Evolutionary conservation across 768 basidiomycete genomes (phyloP), one percentile per base, ranked within the genome.

Genomic region (Lactarius indigo): DNA sequence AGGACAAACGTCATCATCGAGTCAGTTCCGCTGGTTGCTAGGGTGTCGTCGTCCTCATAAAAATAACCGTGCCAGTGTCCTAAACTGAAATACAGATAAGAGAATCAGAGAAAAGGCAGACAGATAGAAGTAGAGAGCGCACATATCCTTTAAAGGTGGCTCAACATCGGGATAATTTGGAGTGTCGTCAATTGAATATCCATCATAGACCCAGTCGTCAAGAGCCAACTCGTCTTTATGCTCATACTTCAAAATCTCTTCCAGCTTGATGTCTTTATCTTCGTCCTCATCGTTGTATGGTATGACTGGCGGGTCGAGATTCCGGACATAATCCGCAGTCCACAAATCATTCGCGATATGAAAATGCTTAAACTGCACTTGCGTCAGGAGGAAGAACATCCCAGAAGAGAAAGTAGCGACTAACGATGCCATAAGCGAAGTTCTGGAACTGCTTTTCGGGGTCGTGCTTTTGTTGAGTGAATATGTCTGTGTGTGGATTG

Each of bases 391-490:
- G 31, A 28, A 41, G 28, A 28, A 6, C 1, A 2, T 39, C 13
- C 2, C 20, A 23, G 12, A 59, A 12, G 5, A 18, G 37, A 33
- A 64, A 20, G 17, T 23, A 42, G 47, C 9, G 12, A 71, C 57
- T 62, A 7, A 73, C 72, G 3, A 71, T 61, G 5, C 72, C 72
- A 26, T 66, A 50, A 1, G 72, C 73, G 59, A 73, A 73, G n/a
- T 20, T 63, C 44, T 72, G 41, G 58, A 73, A 70, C 30, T 73
- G 73, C 28, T 57, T 61, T 9, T 69, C 64, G 1, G 50, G 15
- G 30, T 73, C 64, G 6, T 70, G 58, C 28, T 64, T 71, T 41
- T 70, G 73, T 15, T 73, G 70, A 39, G 42, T 30, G 52, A 73
- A 73, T 15, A 64, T 69, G 13, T 57, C 72, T 73, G 39, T 3